Percentiles rank a stretch among this genome's conserved stretches.
phyloP scores from a whole-genome alignment of 805 yeast genomes.

The Brettanomyces custersianus region DNA sequence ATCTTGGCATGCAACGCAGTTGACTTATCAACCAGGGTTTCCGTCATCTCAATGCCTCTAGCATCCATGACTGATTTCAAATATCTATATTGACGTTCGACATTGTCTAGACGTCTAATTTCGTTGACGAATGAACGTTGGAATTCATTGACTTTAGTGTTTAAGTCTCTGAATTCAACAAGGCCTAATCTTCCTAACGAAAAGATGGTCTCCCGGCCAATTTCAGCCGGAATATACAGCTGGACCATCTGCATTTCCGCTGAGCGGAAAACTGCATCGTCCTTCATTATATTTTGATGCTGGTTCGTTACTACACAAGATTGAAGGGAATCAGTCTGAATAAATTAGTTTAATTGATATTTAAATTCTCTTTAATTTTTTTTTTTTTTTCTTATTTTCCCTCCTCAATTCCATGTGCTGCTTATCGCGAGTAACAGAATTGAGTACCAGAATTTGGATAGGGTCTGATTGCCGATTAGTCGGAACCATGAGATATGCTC shows the following conservation, averaged over 20 bases:
- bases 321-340: no score
- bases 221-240: slow-evolving; percentile 84
- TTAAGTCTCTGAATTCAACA: slow-evolving; percentile 85
- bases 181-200: slow-evolving; percentile 81
- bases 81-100: slow-evolving; percentile 73
- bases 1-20: slow-evolving; percentile 11
- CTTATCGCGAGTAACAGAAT: no score
- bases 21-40: slow-evolving; percentile 16
- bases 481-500: no score
- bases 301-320: no score
- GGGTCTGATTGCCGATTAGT: no score
- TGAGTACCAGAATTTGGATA: no score
- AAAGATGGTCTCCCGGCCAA: slow-evolving; percentile 74
- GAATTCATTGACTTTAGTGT: slow-evolving; percentile 73
- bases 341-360: no score
- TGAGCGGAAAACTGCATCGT: slow-evolving; percentile 40
- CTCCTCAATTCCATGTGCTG: no score
- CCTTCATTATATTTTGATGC: slow-evolving; percentile 3
- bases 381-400: no score
- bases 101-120: slow-evolving; percentile 74
- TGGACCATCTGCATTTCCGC: slow-evolving; percentile 97
- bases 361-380: no score
- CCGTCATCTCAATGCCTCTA: slow-evolving; percentile 16
- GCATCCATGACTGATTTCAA: slow-evolving; percentile 42
- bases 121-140: slow-evolving; percentile 90